phyloP scores from a whole-genome alignment of 306 rosid genomes.

The Herpetospermum pedunculosum region DNA sequence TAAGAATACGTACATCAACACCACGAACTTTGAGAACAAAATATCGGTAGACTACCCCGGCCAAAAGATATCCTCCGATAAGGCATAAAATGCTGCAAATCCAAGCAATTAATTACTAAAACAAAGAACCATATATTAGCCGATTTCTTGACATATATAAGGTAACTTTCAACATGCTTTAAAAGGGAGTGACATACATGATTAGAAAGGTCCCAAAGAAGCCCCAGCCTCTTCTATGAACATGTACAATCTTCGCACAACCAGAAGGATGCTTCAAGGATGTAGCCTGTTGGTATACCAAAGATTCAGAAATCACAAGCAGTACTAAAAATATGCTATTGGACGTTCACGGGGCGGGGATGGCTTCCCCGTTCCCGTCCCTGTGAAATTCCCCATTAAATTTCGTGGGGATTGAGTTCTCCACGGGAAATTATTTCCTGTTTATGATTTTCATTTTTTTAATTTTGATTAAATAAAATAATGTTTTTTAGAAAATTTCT shows the following conservation, averaged over 20 bases:
- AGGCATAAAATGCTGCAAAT: conserved; percentile 60
- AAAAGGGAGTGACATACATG: conserved; percentile 30
- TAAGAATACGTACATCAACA: conserved; percentile 47
- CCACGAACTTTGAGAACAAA: conserved; percentile 54
- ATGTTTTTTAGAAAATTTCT: too few relatives aligned
- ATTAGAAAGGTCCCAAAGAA: conserved; percentile 55
- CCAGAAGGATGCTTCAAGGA: conserved; percentile 83
- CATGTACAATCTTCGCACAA: conserved; percentile 49
- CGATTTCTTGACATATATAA: background rate
- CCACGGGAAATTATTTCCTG: too few relatives aligned
- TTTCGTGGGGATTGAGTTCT: too few relatives aligned
- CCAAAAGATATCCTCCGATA: conserved; percentile 61
- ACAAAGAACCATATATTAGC: background rate
- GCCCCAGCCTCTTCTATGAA: conserved; percentile 59
- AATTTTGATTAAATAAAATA: too few relatives aligned
- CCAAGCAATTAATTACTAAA: conserved; percentile 1
- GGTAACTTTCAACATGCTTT: background rate
- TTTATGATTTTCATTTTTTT: too few relatives aligned
- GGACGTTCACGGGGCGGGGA: too few relatives aligned
- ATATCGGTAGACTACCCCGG: conserved; percentile 56
- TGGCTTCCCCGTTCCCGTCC: too few relatives aligned
- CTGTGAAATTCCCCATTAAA: too few relatives aligned
- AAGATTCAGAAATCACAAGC: conserved; percentile 11
- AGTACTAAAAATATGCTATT: background rate
- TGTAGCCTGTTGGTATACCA: conserved; percentile 49